A percentile compares a stretch with the other conserved stretches of the same genome.
phyloP scores from a whole-genome alignment of 2,329 filamentous ascomycete species.

The Hymenoscyphus infarciens region DNA sequence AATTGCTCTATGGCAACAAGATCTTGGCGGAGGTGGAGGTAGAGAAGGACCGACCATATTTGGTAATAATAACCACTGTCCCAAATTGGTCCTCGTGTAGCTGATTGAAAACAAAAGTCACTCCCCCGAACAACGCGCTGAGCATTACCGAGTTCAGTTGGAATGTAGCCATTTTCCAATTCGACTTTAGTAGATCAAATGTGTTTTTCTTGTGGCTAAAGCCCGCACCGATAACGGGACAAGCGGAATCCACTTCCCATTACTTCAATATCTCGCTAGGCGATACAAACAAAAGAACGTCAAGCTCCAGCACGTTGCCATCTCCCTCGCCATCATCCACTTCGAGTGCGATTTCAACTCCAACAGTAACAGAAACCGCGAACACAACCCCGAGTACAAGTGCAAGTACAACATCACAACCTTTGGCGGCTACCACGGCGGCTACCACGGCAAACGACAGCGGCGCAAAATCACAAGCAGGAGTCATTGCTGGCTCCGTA shows the following conservation, averaged over 20 bases:
- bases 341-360: not conserved
- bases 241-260: too few species aligned
- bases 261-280: too few species aligned
- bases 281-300: not conserved
- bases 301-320: not conserved
- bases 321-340: not conserved
- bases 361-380: not conserved
- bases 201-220: constrained; percentile 3
- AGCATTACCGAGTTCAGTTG: not conserved
- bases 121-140: too few species aligned
- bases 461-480: not conserved
- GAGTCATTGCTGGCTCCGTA: not conserved
- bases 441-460: too few species aligned
- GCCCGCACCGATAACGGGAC: not conserved
- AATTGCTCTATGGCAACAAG: constrained; percentile 4
- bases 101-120: too few species aligned
- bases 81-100: not conserved
- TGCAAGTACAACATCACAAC: too few species aligned
- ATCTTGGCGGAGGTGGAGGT: not conserved
- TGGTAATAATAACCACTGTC: not conserved
- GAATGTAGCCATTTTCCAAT: constrained; percentile 4
- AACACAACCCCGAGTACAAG: too few species aligned
- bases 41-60: not conserved
- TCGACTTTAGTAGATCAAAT: constrained; percentile 2
- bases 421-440: too few species aligned